phyloP scores from a whole-genome alignment of 2,329 filamentous ascomycete genomes.

The Trichoderma semiorbis region DNA sequence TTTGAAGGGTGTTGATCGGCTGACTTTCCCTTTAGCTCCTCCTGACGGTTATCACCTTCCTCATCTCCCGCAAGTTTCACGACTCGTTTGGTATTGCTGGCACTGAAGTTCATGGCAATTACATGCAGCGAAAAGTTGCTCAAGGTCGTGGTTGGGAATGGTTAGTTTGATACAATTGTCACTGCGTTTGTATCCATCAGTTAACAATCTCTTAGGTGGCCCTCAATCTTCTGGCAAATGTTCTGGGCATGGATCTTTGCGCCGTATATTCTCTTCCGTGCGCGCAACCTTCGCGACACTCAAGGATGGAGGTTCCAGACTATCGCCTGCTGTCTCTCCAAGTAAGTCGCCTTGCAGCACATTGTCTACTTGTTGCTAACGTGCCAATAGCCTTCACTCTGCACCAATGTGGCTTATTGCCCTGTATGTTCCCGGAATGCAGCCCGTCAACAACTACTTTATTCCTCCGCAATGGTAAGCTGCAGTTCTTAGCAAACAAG shows the following conservation, averaged over 20 bases:
- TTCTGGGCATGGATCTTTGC: constrained; percentile 62
- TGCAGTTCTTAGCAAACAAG: too few relatives aligned
- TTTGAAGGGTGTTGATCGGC: background rate
- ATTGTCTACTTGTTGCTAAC: background rate
- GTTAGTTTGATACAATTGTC: constrained; percentile 26
- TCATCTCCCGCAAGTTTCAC: constrained; percentile 65
- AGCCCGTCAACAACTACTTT: constrained; percentile 50
- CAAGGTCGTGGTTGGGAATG: constrained; percentile 62
- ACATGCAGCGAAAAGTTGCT: constrained; percentile 45
- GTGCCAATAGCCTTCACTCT: constrained; percentile 51
- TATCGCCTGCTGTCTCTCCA: constrained; percentile 47
- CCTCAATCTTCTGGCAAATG: constrained; percentile 62
- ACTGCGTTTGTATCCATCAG: background rate
- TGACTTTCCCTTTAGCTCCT: constrained; percentile 43
- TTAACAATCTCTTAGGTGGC: constrained; percentile 36
- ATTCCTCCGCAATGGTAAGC: constrained; percentile 61
- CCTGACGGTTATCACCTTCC: constrained; percentile 57
- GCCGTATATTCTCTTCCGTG: constrained; percentile 58
- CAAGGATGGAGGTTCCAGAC: constrained; percentile 66
- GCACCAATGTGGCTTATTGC: constrained; percentile 66
- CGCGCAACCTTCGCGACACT: constrained; percentile 59
- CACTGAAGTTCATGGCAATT: constrained; percentile 56
- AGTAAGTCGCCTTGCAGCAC: constrained; percentile 32
- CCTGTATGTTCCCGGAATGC: constrained; percentile 50
- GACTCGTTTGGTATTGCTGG: constrained; percentile 56